Evolutionary conservation across 257 asterid species (phyloP).

Genomic region (Solanum medicagineum): DNA sequence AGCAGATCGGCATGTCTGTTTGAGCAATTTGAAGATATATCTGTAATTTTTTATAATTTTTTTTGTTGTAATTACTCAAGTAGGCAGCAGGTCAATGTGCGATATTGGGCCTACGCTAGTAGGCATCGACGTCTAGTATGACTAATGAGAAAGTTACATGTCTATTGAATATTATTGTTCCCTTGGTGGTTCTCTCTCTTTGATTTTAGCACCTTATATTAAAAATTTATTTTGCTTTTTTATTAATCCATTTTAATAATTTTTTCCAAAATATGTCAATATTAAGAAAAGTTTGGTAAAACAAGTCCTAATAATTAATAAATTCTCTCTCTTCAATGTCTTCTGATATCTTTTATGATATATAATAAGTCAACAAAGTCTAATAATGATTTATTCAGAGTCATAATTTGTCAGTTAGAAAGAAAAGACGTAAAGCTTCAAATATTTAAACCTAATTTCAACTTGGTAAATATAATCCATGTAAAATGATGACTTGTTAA

Average conservation of each 20-base stretch:
- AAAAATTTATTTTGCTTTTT: too few relatives aligned
- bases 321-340: background rate
- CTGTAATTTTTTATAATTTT: too few relatives aligned
- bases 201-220: too few relatives aligned
- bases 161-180: too few relatives aligned
- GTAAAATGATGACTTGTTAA: background rate
- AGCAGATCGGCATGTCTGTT: rapidly evolving
- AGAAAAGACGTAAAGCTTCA: background rate
- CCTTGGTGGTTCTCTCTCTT: too few relatives aligned
- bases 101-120: too few relatives aligned
- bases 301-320: background rate
- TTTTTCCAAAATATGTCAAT: too few relatives aligned
- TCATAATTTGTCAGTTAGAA: background rate
- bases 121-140: background rate
- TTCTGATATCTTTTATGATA: background rate
- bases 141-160: background rate
- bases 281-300: background rate
- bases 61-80: too few relatives aligned
- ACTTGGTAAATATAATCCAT: background rate
- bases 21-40: too few relatives aligned
- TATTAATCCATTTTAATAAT: too few relatives aligned
- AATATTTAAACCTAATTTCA: background rate
- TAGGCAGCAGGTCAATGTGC: too few relatives aligned
- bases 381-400: background rate
- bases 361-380: background rate